These are phyloP conservation scores for Penicillium verrucosum DNA, from an alignment of 2,329 filamentous ascomycete genomes.

Conservation along the genomic window DNA sequence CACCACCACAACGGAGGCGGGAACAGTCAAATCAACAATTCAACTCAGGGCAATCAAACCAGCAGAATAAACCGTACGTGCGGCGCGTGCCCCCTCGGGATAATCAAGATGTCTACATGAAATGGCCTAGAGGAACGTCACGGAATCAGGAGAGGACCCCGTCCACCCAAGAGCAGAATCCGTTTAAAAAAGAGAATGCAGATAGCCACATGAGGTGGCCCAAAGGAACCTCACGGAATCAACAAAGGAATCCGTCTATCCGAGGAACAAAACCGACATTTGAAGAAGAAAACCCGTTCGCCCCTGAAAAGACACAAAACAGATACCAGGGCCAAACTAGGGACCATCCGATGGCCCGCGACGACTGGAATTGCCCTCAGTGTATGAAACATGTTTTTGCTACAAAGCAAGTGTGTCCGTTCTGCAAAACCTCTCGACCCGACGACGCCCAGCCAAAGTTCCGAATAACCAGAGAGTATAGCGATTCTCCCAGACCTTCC, in stretches of 20 bases:
- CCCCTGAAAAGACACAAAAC: not conserved
- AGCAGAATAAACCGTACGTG: not conserved
- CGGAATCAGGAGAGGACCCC: not conserved
- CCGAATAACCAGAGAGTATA: not conserved
- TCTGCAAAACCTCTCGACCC: constrained; percentile 14
- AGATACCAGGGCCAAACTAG: not conserved
- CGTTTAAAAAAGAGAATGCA: not conserved
- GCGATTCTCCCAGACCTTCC: not conserved
- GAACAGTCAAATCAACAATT: not conserved
- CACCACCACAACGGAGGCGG: not conserved
- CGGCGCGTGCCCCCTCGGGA: not conserved
- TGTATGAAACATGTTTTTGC: constrained; percentile 13
- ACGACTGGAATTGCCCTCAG: constrained; percentile 15
- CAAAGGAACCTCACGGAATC: not conserved
- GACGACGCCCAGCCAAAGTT: not conserved
- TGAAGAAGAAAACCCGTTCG: constrained; percentile 1
- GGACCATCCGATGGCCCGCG: not conserved
- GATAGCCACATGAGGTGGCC: not conserved
- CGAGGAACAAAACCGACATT: not conserved
- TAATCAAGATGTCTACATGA: not conserved
- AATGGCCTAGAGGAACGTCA: not conserved
- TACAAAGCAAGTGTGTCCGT: constrained; percentile 12
- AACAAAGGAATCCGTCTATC: not conserved
- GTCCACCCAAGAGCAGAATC: not conserved
- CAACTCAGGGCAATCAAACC: not conserved